A percentile compares a stretch with the other conserved stretches of the same genome.
Evolutionary conservation across 2,329 filamentous ascomycete genomes (phyloP).

Genomic region (Pseudocercospora fijiensis): DNA sequence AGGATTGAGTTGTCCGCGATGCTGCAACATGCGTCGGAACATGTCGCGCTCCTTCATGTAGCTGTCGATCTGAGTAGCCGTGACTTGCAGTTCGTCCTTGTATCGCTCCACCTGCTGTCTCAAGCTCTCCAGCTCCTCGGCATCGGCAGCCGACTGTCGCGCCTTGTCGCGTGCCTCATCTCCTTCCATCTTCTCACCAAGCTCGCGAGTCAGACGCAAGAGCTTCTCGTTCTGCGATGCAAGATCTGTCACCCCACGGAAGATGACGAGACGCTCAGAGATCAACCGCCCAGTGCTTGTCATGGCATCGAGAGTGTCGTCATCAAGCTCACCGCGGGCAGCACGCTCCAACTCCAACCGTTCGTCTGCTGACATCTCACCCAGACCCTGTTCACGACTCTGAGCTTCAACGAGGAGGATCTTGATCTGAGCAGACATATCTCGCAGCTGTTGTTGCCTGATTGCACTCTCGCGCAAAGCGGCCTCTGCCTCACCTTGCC

Average conservation of each 20-base stretch:
- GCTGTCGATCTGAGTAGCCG: constrained; percentile 81
- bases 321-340: constrained; percentile 70
- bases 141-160: constrained; percentile 54
- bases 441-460: constrained; percentile 80
- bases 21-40: constrained; percentile 90
- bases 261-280: constrained; percentile 82
- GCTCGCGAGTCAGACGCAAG: constrained; percentile 74
- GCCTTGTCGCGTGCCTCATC: constrained; percentile 71
- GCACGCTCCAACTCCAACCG: constrained; percentile 73
- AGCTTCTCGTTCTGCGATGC: constrained; percentile 86
- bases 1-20: constrained; percentile 62
- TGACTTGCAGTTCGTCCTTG: constrained; percentile 79
- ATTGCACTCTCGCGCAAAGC: constrained; percentile 68
- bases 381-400: constrained; percentile 74
- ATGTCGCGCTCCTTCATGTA: constrained; percentile 96
- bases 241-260: constrained; percentile 79
- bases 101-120: constrained; percentile 73
- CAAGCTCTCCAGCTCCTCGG: constrained; percentile 67
- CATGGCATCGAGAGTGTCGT: constrained; percentile 68
- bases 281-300: constrained; percentile 87
- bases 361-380: constrained; percentile 69
- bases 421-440: constrained; percentile 86
- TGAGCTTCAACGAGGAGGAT: constrained; percentile 85
- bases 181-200: constrained; percentile 87
- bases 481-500: constrained; percentile 68